Evolutionary conservation across 1,139 yeast species (phyloP), one percentile per base, ranked within the genome.

Genomic region (Blastobotrys elegans): DNA sequence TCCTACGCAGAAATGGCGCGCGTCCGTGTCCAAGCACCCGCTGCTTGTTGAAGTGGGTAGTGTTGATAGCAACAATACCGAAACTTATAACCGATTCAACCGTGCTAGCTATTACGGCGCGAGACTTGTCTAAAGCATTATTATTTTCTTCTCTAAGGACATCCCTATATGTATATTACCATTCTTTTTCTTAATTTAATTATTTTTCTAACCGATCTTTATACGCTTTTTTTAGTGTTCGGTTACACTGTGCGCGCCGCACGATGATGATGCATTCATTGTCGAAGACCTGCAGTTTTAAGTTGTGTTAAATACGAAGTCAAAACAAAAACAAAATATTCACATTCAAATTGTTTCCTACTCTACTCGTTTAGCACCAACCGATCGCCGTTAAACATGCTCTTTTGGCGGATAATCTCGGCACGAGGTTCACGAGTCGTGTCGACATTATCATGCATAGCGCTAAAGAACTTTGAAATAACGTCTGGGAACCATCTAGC

Each of bases 401-500:
- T 24, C 26, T 41, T 11, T 2, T 30, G 30, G 13, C 44, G 30
- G 6, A 22, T 34, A 22, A 49, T 44, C 10, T 40, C 47, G 6
- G 45, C 47, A 14, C 36, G 17, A 13, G 40, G 21, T 18, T 35
- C 40, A 17, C 31, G 29, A 17, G 35, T 13, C 30, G 30, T 42
- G 24, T 44, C 53, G 5, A 38, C 44, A 4, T 59, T 51, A 17
- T 69, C 65, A 40, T 78, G 74, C 59, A 83, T 77, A 27, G 75
- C 71, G 52, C 67, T 68, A 53, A 87, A 75, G 64, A 75, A 86
- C 44, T 81, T 75, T 40, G 80, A 78, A 37, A 84, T 75, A 34
- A 81, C 82, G 44, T 74, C 71, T 6, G 82, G 76, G 58, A 81
- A 79, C 96, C 97, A 89, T 55, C 88, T 79, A 48, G 78, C 75